These are phyloP conservation scores for Claviceps arundinis DNA, from an alignment of 2,329 filamentous ascomycete genomes.

Conservation along the genomic window DNA sequence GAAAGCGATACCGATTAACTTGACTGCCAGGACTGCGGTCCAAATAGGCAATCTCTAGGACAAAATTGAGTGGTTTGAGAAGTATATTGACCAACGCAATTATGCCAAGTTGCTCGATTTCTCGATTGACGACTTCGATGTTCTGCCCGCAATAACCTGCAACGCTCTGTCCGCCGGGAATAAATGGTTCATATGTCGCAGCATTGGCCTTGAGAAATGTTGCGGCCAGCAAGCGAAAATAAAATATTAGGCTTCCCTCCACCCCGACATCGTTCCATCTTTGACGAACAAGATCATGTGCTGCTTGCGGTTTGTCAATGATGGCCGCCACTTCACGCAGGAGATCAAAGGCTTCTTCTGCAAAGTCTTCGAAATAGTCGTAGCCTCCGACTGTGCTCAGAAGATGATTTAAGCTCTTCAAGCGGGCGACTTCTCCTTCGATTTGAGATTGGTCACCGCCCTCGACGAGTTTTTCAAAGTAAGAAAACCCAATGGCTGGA, in stretches of 20 bases:
- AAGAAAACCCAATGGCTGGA: constrained; percentile 78
- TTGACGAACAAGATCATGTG: constrained; percentile 40
- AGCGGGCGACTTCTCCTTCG: constrained; percentile 55
- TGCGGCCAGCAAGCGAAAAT: constrained; percentile 68
- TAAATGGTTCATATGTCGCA: constrained; percentile 57
- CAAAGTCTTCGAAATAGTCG: constrained; percentile 64
- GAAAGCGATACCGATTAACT: constrained; percentile 59
- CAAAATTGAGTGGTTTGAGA: constrained; percentile 64
- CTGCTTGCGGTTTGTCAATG: constrained; percentile 45
- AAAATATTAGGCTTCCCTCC: constrained; percentile 72
- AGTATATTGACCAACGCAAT: constrained; percentile 65
- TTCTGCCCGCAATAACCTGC: constrained; percentile 54
- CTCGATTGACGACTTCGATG: constrained; percentile 62
- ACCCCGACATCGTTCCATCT: constrained; percentile 60
- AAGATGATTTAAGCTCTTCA: constrained; percentile 57
- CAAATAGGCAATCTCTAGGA: constrained; percentile 80
- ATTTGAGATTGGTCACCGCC: constrained; percentile 51
- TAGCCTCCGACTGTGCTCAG: constrained; percentile 62
- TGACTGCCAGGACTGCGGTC: constrained; percentile 69
- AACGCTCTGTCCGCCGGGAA: constrained; percentile 45
- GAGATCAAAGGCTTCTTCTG: constrained; percentile 58
- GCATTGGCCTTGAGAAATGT: constrained; percentile 70
- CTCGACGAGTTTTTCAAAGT: constrained; percentile 74
- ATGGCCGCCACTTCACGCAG: constrained; percentile 48
- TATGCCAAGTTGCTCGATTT: constrained; percentile 86